Evolutionary conservation across 1,284 basidiomycete species (phyloP).

Genomic region (Golubevia pallescens): DNA sequence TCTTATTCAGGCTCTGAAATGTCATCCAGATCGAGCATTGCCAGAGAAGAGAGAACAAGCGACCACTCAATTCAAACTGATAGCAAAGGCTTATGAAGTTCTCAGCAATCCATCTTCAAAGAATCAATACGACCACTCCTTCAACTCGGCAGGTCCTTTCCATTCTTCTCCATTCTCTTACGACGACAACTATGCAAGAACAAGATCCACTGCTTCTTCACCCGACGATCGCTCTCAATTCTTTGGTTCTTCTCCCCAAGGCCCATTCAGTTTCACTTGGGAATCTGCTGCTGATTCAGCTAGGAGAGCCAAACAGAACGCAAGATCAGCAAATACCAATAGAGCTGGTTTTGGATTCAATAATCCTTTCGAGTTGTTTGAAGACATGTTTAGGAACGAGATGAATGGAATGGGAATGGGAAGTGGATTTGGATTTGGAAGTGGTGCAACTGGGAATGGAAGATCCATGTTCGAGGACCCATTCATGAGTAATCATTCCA

Average conservation of each 20-base stretch:
- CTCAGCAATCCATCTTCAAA: slow-evolving; percentile 37
- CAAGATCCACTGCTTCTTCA: neutral
- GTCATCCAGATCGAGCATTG: slow-evolving; percentile 47
- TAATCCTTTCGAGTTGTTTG: slow-evolving; percentile 56
- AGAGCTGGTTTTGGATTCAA: slow-evolving; percentile 25
- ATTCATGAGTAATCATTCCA: slow-evolving; percentile 36
- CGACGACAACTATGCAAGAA: slow-evolving; percentile 9
- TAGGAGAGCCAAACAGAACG: slow-evolving; percentile 31
- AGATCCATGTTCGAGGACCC: slow-evolving; percentile 17
- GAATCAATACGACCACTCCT: slow-evolving; percentile 37
- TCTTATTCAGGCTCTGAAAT: slow-evolving; percentile 25
- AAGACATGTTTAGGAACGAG: slow-evolving; percentile 46
- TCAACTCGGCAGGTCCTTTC: slow-evolving; percentile 7
- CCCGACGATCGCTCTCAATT: neutral
- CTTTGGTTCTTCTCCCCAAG: slow-evolving; percentile 37
- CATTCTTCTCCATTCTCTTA: slow-evolving; percentile 1
- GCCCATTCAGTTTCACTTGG: slow-evolving; percentile 46
- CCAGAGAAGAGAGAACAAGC: slow-evolving; percentile 40
- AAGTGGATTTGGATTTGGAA: neutral
- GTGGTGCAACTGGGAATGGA: too few species aligned
- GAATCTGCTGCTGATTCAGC: slow-evolving; percentile 55
- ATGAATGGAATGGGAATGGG: slow-evolving; percentile 8
- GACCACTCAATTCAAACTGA: slow-evolving; percentile 40
- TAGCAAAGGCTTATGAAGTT: slow-evolving; percentile 56
- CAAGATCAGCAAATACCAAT: slow-evolving; percentile 26